Base-by-base conservation (phyloP, 352 stramenopile genomes). In the Phytophthora litchii region DNA sequence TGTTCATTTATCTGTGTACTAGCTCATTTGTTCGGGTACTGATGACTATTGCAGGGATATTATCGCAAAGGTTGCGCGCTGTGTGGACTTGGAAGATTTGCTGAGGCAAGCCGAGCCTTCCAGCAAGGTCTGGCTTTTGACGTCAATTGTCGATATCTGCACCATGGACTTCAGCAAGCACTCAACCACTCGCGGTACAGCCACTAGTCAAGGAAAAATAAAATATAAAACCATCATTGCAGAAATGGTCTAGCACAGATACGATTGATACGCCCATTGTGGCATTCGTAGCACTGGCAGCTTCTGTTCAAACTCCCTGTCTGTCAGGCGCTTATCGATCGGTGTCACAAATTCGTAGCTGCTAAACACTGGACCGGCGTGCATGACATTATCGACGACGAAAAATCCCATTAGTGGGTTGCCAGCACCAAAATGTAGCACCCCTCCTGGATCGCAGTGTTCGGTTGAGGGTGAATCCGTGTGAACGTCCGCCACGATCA, bases 61-160 rank as follows among this genome's bases (percentile, higher is more conserved):
- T 92, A 80, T 49, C 83, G 83, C 14, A 86, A 85, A 45, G 80
- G 83, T 11, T 88, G 69, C 48, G 83, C 83, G 7, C 41, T 92
- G 9, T 90, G 69, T 36, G 78, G 67, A 2, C 54, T 90, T 25
- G 48, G 60, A 7, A 51, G 67, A 1, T 90, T 80, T 42, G 71
- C 70, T 0, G 80, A 92, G 8, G 83, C 80, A 17, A 87, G 68
- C 17, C 70, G 56, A 17, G 69, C 75, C 1, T 89, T 92, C 43
- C 83, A 89, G 42, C 70, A 81, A 55, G 83, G 80, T 12, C 73
- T 92, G 5, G 80, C 75, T 5, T 77, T 78, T 41, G 83, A 92
- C 54, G 68, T 83, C 9, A 74, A 80, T 54, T 86, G 74, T 27
- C 64, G 64, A n/a, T 77, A 85, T 40, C 57, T 92, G 3, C 74